phyloP scores from a whole-genome alignment of 2,329 filamentous ascomycete species.

The Xylariaceae sp. region DNA sequence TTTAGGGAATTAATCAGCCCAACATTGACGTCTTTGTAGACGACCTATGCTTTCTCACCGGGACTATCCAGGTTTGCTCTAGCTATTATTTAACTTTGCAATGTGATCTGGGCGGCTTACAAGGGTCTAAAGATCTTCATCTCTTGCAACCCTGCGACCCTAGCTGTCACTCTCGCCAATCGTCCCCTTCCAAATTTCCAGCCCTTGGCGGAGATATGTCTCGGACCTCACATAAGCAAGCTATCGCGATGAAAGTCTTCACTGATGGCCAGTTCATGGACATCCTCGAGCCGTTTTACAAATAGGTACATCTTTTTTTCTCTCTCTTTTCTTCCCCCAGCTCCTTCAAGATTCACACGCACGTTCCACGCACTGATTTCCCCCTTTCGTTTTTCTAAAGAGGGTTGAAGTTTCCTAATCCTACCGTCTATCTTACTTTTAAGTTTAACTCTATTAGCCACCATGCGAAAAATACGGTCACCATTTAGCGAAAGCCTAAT shows the following conservation, averaged over 20 bases:
- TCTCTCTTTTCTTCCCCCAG: slow-evolving; percentile 1
- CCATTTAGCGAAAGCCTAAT: slow-evolving; percentile 25
- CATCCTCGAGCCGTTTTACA: slow-evolving; percentile 4
- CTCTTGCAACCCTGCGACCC: slow-evolving; percentile 24
- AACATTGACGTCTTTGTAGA: slow-evolving; percentile 30
- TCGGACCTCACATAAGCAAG: slow-evolving; percentile 22
- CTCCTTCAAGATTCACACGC: slow-evolving; percentile 11
- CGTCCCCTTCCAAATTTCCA: slow-evolving; percentile 24
- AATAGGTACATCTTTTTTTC: too few species aligned
- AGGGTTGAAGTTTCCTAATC: slow-evolving; percentile 18
- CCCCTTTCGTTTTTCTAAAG: slow-evolving; percentile 14
- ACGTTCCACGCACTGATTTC: slow-evolving; percentile 18
- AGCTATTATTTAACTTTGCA: slow-evolving; percentile 24
- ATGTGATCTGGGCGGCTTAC: slow-evolving; percentile 24
- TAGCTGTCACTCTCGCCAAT: slow-evolving; percentile 28
- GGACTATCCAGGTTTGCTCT: slow-evolving; percentile 23
- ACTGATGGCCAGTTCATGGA: slow-evolving; percentile 21
- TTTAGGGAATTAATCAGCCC: slow-evolving; percentile 26
- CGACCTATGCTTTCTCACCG: slow-evolving; percentile 22
- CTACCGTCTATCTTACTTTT: slow-evolving; percentile 8
- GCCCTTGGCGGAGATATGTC: slow-evolving; percentile 22
- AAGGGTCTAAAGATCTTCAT: slow-evolving; percentile 29
- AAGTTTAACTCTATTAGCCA: slow-evolving; percentile 9
- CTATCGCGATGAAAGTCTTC: slow-evolving; percentile 23
- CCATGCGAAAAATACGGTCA: slow-evolving; percentile 30